Evolutionary conservation across 106 monocot genomes (phyloP).

Genomic region (Chionographis japonica): DNA sequence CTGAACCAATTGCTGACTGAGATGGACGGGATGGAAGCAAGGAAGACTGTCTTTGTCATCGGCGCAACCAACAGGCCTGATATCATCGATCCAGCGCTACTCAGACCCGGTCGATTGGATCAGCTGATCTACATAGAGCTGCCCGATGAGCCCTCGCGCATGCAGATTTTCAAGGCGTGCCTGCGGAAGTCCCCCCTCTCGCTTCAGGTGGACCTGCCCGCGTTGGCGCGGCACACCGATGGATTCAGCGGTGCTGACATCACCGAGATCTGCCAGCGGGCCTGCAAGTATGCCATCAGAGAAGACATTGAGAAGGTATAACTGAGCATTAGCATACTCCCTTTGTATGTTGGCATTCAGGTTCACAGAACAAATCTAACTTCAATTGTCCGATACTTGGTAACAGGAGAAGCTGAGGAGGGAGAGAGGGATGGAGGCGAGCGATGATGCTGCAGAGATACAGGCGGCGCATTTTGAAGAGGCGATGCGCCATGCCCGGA

Average conservation of each 20-base stretch:
- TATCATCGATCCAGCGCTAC: slow-evolving; percentile 13
- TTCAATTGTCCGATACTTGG: too few species aligned
- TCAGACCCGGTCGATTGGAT: slow-evolving; percentile 20
- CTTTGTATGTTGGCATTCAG: too few species aligned
- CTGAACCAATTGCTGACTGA: slow-evolving; percentile 27
- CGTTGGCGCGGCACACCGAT: background rate
- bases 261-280: slow-evolving; percentile 11
- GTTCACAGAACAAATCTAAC: too few species aligned
- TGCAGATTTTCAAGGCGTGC: slow-evolving; percentile 15
- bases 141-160: slow-evolving; percentile 12
- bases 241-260: slow-evolving; percentile 15
- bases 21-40: slow-evolving; percentile 19
- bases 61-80: slow-evolving; percentile 13
- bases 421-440: background rate
- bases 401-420: background rate
- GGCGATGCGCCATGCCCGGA: slow-evolving; percentile 8
- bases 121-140: slow-evolving; percentile 11
- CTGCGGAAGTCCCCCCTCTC: slow-evolving; percentile 5
- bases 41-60: slow-evolving; percentile 18
- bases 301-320: slow-evolving; percentile 4
- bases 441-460: background rate
- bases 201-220: slow-evolving; percentile 2
- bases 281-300: slow-evolving; percentile 18
- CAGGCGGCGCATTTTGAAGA: slow-evolving; percentile 2
- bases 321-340: too few species aligned